Evolutionary conservation across 768 basidiomycete genomes (phyloP), one percentile per base, ranked within the genome.

Genomic region (Tricholoma matsutake): DNA sequence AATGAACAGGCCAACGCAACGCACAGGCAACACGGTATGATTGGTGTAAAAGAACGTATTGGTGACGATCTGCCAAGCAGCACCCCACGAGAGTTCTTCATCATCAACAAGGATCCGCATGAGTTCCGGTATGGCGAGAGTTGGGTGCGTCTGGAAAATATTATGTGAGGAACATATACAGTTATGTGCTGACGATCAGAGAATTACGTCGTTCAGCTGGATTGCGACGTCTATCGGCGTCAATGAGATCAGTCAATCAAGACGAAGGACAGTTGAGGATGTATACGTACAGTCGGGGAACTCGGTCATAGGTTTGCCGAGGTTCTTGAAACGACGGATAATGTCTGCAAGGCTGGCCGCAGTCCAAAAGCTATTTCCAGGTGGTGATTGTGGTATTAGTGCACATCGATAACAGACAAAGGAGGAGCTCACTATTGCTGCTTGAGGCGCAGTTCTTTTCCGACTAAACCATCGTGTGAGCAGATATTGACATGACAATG

Each of bases 1-100:
- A 2, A 51, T 51, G 25, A 29, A 16, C 7, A 11, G 9, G 32
- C 8, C 9, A 31, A 8, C 2, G 51, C 29, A 66, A 81, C 85
- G 67, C 41, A 89, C 93, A 22, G 94, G 92, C 31, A 97, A 79
- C 31, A 98, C 95, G 7, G 92, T 94, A 74, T 94, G 95, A 72
- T 96, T 97, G 9, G 95, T 98, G 78, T 94, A 98, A 75, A 92
- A 94, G 79, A 97, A 96, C 2, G 92, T 94, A 70, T 89, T 89
- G 56, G 86, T 92, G 49, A 89, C 87, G 66, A 98, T 93, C 22
- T 80, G 73, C 97, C 97, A 99, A 4, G 97, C 96, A 14, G 74
- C 67, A 63, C 86, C 84, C 91, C 94, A 99, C 1, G 77, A 66
- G 18, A 95, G 69, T 35, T 95, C 92, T 72, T 98, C 96, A 37